phyloP scores from a whole-genome alignment of 176 grass and related monocot genomes.

The Pontederia crassipes region DNA sequence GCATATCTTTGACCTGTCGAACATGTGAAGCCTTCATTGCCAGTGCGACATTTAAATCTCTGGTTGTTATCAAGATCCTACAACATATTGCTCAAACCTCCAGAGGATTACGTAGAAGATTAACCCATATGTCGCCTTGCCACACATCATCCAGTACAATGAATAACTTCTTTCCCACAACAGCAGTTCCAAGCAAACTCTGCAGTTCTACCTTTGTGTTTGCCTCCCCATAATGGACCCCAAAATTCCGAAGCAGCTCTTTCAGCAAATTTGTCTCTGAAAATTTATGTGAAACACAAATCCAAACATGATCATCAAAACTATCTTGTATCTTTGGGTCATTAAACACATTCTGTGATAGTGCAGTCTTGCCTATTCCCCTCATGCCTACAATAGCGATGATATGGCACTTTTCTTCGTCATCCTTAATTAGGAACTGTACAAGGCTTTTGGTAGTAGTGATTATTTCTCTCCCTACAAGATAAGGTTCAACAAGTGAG shows the following conservation, averaged over 20 bases:
- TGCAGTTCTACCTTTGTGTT: conserved; percentile 42
- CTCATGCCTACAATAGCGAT: conserved; percentile 45
- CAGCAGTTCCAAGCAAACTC: conserved; percentile 20
- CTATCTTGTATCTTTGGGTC: conserved; percentile 43
- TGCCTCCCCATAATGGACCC: conserved; percentile 20
- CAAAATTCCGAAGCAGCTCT: conserved; percentile 36
- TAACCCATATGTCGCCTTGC: conserved; percentile 35
- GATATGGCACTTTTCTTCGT: conserved; percentile 63
- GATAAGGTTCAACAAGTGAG: not conserved
- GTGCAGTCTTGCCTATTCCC: conserved; percentile 67
- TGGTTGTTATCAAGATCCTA: conserved; percentile 52
- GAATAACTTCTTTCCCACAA: conserved; percentile 53
- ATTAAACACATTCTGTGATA: conserved; percentile 55
- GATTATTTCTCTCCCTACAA: conserved; percentile 37
- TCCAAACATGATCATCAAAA: conserved; percentile 54
- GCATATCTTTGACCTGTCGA: conserved; percentile 45
- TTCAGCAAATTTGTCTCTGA: conserved; percentile 48
- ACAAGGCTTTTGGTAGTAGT: conserved; percentile 36
- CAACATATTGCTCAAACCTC: conserved; percentile 45
- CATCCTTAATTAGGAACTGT: conserved; percentile 47
- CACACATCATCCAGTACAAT: conserved; percentile 72
- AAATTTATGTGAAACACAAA: conserved; percentile 36
- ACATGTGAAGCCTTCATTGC: conserved; percentile 38
- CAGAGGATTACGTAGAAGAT: conserved; percentile 47
- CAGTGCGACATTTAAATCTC: conserved; percentile 26